phyloP scores from a whole-genome alignment of 805 yeast genomes.

The Yarrowia sp. region DNA sequence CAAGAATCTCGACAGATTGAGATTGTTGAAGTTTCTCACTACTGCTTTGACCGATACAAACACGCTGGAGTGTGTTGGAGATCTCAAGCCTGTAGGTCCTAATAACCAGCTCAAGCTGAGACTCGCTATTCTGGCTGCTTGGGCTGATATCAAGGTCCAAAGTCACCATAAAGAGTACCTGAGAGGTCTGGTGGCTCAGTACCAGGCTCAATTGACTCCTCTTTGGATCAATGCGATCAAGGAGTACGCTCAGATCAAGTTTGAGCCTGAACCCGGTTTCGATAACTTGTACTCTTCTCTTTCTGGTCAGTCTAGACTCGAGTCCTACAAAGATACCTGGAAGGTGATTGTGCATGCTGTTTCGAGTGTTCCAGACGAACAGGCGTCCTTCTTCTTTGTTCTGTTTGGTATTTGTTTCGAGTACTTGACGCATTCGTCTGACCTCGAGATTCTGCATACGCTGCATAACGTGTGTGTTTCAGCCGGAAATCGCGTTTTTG shows the following conservation, averaged over 20 bases:
- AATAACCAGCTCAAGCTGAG: slow-evolving; percentile 41
- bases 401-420: slow-evolving; percentile 83
- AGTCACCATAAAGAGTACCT: slow-evolving; percentile 40
- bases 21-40: slow-evolving; percentile 64
- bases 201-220: slow-evolving; percentile 61
- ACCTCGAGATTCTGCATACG: slow-evolving; percentile 28
- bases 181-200: slow-evolving; percentile 44
- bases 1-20: slow-evolving; percentile 46
- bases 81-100: slow-evolving; percentile 38
- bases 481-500: slow-evolving; percentile 7
- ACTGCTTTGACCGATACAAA: slow-evolving; percentile 46
- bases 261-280: slow-evolving; percentile 44
- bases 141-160: slow-evolving; percentile 44
- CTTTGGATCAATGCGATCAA: slow-evolving; percentile 76
- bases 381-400: slow-evolving; percentile 62
- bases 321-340: slow-evolving; percentile 63
- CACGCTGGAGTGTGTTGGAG: slow-evolving; percentile 48
- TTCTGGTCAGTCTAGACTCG: slow-evolving; percentile 45
- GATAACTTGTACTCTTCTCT: slow-evolving; percentile 39
- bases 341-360: slow-evolving; percentile 72
- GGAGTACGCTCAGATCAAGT: slow-evolving; percentile 68
- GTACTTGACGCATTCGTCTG: slow-evolving; percentile 44
- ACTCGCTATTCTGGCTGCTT: slow-evolving; percentile 43
- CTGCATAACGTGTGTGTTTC: slow-evolving; percentile 24
- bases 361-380: slow-evolving; percentile 56